Conservation (phyloP, 768 basidiomycete genomes). For the Trametes maxima region DNA sequence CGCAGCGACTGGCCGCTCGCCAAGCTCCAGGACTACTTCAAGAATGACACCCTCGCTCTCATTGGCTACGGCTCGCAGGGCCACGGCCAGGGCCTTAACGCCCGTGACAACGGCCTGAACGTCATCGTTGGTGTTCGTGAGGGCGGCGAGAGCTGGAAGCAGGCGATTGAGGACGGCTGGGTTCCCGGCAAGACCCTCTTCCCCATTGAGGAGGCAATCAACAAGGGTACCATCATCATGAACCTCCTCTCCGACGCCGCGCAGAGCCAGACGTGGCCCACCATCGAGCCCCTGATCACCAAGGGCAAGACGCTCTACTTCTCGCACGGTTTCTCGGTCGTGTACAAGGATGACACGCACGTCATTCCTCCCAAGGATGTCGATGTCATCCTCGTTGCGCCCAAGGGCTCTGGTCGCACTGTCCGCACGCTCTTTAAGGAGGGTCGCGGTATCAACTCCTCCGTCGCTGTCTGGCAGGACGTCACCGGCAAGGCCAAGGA, state of each 20-base stretch:
- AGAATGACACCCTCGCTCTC: slow-evolving; percentile 98
- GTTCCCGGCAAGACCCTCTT: slow-evolving; percentile 98
- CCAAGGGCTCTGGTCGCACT: slow-evolving; percentile 98
- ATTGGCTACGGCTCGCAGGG: slow-evolving; percentile 99
- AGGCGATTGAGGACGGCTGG: slow-evolving; percentile 96
- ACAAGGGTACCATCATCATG: slow-evolving; percentile 98
- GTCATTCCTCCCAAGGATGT: slow-evolving; percentile 91
- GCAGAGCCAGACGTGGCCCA: slow-evolving; percentile 95
- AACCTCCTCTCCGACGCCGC: slow-evolving; percentile 99
- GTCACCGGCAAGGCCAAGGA: slow-evolving; percentile 98
- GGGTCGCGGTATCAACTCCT: slow-evolving; percentile 97
- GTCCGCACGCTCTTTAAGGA: slow-evolving; percentile 99
- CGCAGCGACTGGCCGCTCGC: slow-evolving; percentile 96
- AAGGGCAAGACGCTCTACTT: slow-evolving; percentile 99
- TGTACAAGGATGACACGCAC: slow-evolving; percentile 96
- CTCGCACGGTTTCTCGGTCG: slow-evolving; percentile 99
- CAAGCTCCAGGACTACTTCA: slow-evolving; percentile 99
- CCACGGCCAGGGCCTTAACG: slow-evolving; percentile 98
- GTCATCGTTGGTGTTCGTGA: slow-evolving; percentile 99
- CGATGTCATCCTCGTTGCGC: slow-evolving; percentile 98
- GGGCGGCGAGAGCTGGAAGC: slow-evolving; percentile 94
- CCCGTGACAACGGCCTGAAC: slow-evolving; percentile 98
- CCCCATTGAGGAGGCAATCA: slow-evolving; percentile 97
- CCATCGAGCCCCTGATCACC: slow-evolving; percentile 91
- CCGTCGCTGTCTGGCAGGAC: slow-evolving; percentile 94